phyloP scores from a whole-genome alignment of 768 basidiomycete species.

The Atractiella rhizophila region DNA sequence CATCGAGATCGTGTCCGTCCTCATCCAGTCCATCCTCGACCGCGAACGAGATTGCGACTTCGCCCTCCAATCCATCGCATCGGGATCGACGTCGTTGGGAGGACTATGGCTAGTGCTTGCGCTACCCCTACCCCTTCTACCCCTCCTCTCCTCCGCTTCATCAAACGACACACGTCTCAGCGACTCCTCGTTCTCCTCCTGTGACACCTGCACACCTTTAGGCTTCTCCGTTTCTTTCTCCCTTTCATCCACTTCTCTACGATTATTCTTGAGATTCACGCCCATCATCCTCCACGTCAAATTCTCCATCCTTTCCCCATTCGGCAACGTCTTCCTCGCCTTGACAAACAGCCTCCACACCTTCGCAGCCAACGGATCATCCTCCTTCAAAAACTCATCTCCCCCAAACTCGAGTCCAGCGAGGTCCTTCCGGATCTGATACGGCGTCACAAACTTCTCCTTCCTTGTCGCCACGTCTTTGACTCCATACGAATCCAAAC shows the following conservation, averaged over 20 bases:
- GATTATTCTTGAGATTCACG: slow-evolving; percentile 68
- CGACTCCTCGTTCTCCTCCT: slow-evolving; percentile 18
- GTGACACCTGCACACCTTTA: slow-evolving; percentile 1
- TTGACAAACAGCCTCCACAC: slow-evolving; percentile 93
- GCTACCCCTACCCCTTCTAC: slow-evolving; percentile 12
- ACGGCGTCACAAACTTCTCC: no score
- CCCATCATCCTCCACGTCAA: slow-evolving; percentile 98
- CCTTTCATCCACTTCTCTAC: slow-evolving; percentile 40
- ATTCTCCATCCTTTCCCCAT: slow-evolving; percentile 91
- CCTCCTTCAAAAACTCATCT: slow-evolving; percentile 22
- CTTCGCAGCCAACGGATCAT: slow-evolving; percentile 79
- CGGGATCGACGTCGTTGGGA: background rate
- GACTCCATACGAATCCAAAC: no score
- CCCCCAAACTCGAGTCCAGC: no score
- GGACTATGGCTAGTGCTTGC: background rate
- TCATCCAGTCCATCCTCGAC: slow-evolving; percentile 6
- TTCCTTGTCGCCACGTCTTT: no score
- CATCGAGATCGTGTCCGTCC: no score
- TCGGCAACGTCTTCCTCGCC: slow-evolving; percentile 64
- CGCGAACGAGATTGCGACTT: slow-evolving; percentile 20
- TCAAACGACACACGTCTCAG: background rate
- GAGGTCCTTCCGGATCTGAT: no score
- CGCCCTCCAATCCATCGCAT: slow-evolving; percentile 68
- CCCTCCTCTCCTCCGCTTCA: slow-evolving; percentile 11
- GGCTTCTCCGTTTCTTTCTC: background rate